Conservation (phyloP, 169 alveolate species). For the Eimeria praecox region DNA sequence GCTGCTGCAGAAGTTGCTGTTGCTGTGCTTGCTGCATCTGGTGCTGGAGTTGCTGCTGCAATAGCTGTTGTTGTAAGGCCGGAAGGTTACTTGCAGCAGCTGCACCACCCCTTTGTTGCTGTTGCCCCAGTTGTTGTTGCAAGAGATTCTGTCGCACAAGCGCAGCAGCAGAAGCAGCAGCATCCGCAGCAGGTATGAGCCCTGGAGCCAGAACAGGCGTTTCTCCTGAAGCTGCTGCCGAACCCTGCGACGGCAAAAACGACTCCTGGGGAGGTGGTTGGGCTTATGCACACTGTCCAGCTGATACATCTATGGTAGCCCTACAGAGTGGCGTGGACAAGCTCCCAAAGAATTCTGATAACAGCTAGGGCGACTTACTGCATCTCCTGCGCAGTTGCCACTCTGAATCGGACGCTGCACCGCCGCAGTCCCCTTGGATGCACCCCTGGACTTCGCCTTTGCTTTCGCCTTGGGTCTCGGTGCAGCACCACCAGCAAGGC, state of each 20-base stretch:
- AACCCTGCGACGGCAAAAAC: conserved; percentile 65
- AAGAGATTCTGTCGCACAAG: conserved; percentile 50
- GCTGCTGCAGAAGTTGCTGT: conserved; percentile 68
- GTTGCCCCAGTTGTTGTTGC: conserved; percentile 67
- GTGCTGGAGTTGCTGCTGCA: conserved; percentile 79
- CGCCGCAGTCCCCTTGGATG: conserved; percentile 43
- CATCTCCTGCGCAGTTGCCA: conserved; percentile 41
- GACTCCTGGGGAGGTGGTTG: conserved; percentile 11
- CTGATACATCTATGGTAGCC: not conserved
- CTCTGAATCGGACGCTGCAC: conserved; percentile 48
- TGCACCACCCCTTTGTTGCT: conserved; percentile 41
- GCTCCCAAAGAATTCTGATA: not conserved
- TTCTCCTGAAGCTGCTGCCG: conserved; percentile 63
- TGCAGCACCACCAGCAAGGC: conserved; percentile 35
- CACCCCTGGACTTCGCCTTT: conserved; percentile 60
- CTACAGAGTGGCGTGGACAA: not conserved
- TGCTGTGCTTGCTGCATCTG: conserved; percentile 77
- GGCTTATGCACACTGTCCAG: conserved; percentile 15
- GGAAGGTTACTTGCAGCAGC: conserved; percentile 35
- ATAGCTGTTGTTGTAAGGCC: conserved; percentile 55
- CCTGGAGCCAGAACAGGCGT: conserved; percentile 47
- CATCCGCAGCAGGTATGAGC: conserved; percentile 41
- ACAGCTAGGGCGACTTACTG: not conserved
- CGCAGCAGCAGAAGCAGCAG: conserved; percentile 71
- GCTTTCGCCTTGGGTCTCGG: conserved; percentile 63